phyloP scores from a whole-genome alignment of 2,329 filamentous ascomycete species.

The Talaromyces amestolkiae region DNA sequence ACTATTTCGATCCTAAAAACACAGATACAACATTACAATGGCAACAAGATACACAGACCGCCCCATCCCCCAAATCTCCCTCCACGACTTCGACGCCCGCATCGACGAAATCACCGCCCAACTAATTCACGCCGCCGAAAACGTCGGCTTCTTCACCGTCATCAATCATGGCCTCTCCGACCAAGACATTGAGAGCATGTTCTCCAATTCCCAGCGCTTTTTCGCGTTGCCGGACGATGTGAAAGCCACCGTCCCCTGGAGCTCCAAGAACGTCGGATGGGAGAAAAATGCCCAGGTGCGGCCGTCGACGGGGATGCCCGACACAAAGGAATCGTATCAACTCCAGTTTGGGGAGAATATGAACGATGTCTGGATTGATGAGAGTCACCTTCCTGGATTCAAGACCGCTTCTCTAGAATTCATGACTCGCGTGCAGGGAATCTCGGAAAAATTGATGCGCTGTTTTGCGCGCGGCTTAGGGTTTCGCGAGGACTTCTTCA shows the following conservation, averaged over 20 bases:
- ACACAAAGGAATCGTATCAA: conserved; percentile 63
- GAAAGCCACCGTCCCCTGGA: conserved; percentile 57
- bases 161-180: conserved; percentile 55
- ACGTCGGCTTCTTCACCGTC: conserved; percentile 60
- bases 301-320: conserved; percentile 58
- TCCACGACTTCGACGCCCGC: conserved; percentile 53
- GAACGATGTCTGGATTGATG: conserved; percentile 53
- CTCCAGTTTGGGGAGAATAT: conserved; percentile 60
- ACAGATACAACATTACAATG: conserved; percentile 22
- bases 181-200: conserved; percentile 53
- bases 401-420: conserved; percentile 47
- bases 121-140: conserved; percentile 55
- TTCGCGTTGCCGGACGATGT: conserved; percentile 53
- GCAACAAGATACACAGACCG: conserved; percentile 45
- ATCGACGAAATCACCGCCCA: conserved; percentile 54
- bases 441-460: conserved; percentile 58
- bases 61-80: conserved; percentile 53
- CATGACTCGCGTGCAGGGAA: conserved; percentile 54
- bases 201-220: conserved; percentile 52
- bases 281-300: conserved; percentile 59
- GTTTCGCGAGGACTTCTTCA: conserved; percentile 57
- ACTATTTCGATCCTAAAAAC: no score
- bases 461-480: conserved; percentile 59
- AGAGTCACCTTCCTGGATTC: conserved; percentile 52
- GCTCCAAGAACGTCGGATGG: conserved; percentile 58